Conservation (phyloP, 2,329 filamentous ascomycete genomes). For the Apiospora rasikravindrae region DNA sequence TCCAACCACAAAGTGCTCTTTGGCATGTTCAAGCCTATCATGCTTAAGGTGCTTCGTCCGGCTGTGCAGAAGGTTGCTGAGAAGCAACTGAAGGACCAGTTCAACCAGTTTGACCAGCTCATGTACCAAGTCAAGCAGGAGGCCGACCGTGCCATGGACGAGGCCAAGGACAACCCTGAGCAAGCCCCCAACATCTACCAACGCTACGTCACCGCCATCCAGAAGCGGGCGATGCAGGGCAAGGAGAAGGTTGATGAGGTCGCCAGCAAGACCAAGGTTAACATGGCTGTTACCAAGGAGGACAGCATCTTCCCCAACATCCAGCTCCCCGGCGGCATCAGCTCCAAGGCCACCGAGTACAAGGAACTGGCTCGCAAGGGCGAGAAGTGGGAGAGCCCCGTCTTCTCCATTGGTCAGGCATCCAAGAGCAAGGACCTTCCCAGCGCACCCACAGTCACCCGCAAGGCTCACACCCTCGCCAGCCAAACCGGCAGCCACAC, state of each 20-base stretch:
- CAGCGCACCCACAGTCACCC: conserved; percentile 54
- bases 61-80: conserved; percentile 86
- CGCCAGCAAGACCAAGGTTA: conserved; percentile 74
- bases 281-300: conserved; percentile 83
- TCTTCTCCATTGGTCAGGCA: conserved; percentile 87
- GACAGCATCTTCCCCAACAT: conserved; percentile 91
- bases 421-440: conserved; percentile 76
- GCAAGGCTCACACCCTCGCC: conserved; percentile 48
- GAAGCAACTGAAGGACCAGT: conserved; percentile 85
- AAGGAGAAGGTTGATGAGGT: conserved; percentile 75
- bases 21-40: conserved; percentile 81
- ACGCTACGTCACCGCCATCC: conserved; percentile 77
- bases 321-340: conserved; percentile 84
- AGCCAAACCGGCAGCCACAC: conserved; percentile 22
- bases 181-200: conserved; percentile 83
- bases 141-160: conserved; percentile 72
- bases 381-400: conserved; percentile 92
- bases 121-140: conserved; percentile 82
- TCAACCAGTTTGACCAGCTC: conserved; percentile 74
- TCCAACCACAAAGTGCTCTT: conserved; percentile 96
- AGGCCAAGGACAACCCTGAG: conserved; percentile 71
- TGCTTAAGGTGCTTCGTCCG: conserved; percentile 83
- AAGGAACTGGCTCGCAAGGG: conserved; percentile 86
- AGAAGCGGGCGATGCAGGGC: conserved; percentile 74
- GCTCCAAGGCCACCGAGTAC: conserved; percentile 92